A percentile compares a stretch with the other conserved stretches of the same genome.
phyloP scores from a whole-genome alignment of 2,329 filamentous ascomycete species.

The Pyricularia grisea region DNA sequence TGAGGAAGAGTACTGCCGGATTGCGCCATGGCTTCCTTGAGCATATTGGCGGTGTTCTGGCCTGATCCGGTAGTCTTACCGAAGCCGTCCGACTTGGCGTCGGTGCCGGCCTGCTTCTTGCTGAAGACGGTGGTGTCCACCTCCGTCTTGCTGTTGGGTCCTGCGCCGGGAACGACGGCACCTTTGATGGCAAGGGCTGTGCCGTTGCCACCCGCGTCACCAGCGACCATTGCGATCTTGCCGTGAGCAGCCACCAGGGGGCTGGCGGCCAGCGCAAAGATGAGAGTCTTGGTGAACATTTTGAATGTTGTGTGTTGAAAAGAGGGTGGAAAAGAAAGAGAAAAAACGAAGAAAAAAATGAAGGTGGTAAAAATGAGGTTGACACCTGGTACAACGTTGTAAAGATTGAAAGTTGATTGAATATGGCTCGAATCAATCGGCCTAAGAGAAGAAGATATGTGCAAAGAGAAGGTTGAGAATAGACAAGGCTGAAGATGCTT shows the following conservation, averaged over 20 bases:
- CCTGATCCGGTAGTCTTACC: conserved; percentile 25
- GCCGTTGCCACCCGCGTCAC: conserved; percentile 29
- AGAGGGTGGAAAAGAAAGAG: background rate
- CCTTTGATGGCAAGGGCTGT: conserved; percentile 32
- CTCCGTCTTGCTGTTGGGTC: conserved; percentile 30
- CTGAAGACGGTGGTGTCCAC: conserved; percentile 35
- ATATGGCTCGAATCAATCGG: background rate
- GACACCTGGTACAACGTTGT: background rate
- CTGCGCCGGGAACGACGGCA: conserved; percentile 27
- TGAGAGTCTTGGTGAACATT: conserved; percentile 18
- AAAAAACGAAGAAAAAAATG: too few relatives aligned
- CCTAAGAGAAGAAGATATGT: background rate
- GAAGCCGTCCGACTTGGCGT: conserved; percentile 25
- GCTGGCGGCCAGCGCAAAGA: conserved; percentile 17
- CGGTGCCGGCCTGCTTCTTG: conserved; percentile 11
- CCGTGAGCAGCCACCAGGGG: conserved; percentile 22
- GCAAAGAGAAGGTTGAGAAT: background rate
- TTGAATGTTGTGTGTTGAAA: conserved; percentile 2
- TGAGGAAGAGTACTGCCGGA: conserved; percentile 29
- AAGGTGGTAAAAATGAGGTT: background rate
- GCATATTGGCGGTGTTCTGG: conserved; percentile 22
- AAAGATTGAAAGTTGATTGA: background rate
- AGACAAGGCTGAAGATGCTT: background rate
- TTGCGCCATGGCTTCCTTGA: conserved; percentile 22
- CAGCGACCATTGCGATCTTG: conserved; percentile 19